Conservation (phyloP, 176 grass and related monocot genomes). For the Typha latifolia region DNA sequence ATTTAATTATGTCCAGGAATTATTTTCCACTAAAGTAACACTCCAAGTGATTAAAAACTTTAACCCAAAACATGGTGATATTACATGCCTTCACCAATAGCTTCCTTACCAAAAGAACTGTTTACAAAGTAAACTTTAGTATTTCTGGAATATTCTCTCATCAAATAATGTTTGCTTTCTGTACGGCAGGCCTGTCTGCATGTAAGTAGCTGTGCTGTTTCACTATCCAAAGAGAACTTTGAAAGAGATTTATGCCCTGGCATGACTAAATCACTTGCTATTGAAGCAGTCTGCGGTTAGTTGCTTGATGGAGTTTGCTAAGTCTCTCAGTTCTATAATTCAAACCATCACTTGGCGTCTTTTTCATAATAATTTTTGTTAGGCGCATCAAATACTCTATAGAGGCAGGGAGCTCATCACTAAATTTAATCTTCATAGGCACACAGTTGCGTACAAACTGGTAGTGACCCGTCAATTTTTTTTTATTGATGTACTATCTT, state of each 20-base stretch:
- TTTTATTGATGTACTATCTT: not conserved
- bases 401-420: not conserved
- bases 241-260: constrained; percentile 46
- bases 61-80: no score
- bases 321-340: no score
- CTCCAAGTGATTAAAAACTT: no score
- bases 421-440: not conserved
- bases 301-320: not conserved
- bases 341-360: no score
- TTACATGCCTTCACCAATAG: no score
- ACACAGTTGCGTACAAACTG: not conserved
- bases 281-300: constrained; percentile 64
- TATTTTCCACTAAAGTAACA: not conserved
- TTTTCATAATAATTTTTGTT: not conserved
- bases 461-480: not conserved
- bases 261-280: constrained; percentile 63
- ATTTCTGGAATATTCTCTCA: not conserved
- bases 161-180: not conserved
- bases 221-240: constrained; percentile 50
- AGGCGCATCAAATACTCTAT: not conserved
- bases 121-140: not conserved
- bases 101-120: not conserved
- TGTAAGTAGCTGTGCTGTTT: constrained; percentile 41
- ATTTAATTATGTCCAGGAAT: not conserved
- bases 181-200: constrained; percentile 59